Conservation (phyloP, 768 basidiomycete genomes). For the Xanthoconium purpureum region DNA sequence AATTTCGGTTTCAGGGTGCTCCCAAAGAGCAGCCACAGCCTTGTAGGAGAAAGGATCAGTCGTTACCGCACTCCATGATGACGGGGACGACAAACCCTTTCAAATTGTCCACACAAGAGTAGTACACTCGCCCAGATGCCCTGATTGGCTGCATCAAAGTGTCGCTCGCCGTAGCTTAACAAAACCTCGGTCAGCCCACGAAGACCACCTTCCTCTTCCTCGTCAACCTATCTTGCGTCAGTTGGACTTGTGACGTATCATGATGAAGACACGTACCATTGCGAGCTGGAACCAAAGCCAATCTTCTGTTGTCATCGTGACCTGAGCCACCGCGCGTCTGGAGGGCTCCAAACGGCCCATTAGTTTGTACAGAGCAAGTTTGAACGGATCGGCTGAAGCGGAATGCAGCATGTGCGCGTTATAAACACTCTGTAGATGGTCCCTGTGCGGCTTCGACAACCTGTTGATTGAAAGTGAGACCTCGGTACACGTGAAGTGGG, state of each 20-base stretch:
- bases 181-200: constrained; percentile 72
- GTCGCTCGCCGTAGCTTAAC: constrained; percentile 74
- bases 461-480: constrained; percentile 34
- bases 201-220: constrained; percentile 77
- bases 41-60: constrained; percentile 29
- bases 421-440: constrained; percentile 76
- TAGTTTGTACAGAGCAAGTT: constrained; percentile 92
- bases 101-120: constrained; percentile 92
- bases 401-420: constrained; percentile 90
- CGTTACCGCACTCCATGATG: too few species aligned
- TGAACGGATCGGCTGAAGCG: constrained; percentile 88
- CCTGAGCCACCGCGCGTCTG: constrained; percentile 73
- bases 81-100: constrained; percentile 55
- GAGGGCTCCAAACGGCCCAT: constrained; percentile 89
- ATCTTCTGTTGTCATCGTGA: constrained; percentile 92
- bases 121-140: constrained; percentile 82
- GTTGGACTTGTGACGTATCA: not conserved
- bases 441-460: constrained; percentile 68
- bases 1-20: constrained; percentile 80
- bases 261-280: constrained; percentile 46
- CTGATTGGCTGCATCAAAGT: constrained; percentile 66
- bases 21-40: constrained; percentile 90
- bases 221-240: constrained; percentile 54
- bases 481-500: not conserved
- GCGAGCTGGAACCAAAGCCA: constrained; percentile 98